These are phyloP conservation scores for Fusarium multiceps DNA, from an alignment of 2,329 filamentous ascomycete species.

Conservation along the genomic window DNA sequence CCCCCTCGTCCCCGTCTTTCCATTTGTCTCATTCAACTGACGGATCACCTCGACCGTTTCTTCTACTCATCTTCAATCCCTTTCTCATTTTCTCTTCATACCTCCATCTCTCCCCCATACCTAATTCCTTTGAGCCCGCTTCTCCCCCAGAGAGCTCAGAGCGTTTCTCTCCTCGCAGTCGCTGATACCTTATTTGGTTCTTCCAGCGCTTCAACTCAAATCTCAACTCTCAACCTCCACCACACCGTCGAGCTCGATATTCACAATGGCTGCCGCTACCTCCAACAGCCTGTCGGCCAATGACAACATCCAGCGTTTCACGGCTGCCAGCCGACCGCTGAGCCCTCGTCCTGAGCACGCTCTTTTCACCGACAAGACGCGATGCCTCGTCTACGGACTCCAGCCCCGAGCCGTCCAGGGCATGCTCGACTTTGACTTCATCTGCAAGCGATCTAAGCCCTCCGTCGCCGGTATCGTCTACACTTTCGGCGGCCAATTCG, in stretches of 20 bases:
- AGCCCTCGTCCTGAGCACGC: slow-evolving; percentile 89
- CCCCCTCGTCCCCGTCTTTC: slow-evolving; percentile 28
- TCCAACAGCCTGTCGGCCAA: slow-evolving; percentile 78
- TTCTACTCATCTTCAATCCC: slow-evolving; percentile 35
- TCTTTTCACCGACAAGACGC: slow-evolving; percentile 98
- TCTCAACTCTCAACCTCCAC: slow-evolving; percentile 26
- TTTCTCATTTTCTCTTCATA: slow-evolving; percentile 37
- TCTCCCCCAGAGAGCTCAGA: slow-evolving; percentile 42
- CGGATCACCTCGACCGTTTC: slow-evolving; percentile 42
- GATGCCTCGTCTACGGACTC: slow-evolving; percentile 99
- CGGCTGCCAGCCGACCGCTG: slow-evolving; percentile 89
- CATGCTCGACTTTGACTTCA: slow-evolving; percentile 99
- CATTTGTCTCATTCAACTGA: slow-evolving; percentile 43
- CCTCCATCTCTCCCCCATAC: slow-evolving; percentile 37
- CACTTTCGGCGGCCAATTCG: slow-evolving; percentile 99
- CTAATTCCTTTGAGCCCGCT: slow-evolving; percentile 46
- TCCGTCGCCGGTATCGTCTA: slow-evolving; percentile 99
- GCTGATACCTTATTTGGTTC: slow-evolving; percentile 42
- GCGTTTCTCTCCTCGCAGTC: slow-evolving; percentile 36
- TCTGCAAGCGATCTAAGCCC: slow-evolving; percentile 97
- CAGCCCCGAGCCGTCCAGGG: slow-evolving; percentile 93
- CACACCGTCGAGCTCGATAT: slow-evolving; percentile 42
- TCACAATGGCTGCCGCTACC: slow-evolving; percentile 66
- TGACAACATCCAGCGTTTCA: slow-evolving; percentile 98
- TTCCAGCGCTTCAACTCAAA: slow-evolving; percentile 35